Percentiles rank a stretch among this genome's conserved stretches.
These are phyloP conservation scores for Trichoderma harzianum DNA, from an alignment of 2,329 filamentous ascomycete species.

Conservation along the genomic window DNA sequence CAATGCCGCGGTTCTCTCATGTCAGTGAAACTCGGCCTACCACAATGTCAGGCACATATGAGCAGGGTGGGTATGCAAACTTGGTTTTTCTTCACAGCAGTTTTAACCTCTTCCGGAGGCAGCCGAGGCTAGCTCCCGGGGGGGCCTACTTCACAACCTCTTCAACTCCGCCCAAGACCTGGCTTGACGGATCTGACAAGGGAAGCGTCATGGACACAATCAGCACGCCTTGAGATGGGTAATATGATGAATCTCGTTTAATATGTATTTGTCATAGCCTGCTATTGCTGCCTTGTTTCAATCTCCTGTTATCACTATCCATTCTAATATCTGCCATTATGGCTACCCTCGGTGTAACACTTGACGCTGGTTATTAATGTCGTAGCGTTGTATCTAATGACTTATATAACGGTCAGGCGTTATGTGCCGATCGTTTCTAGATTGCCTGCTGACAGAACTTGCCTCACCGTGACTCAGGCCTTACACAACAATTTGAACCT, in stretches of 20 bases:
- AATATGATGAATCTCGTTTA: not conserved
- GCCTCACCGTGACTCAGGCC: not conserved
- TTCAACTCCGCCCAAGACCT: not conserved
- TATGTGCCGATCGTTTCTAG: not conserved
- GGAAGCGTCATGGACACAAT: not conserved
- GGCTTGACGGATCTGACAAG: not conserved
- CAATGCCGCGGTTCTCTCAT: not conserved
- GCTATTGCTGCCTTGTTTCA: not conserved
- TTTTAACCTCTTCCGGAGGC: not conserved
- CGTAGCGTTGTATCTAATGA: not conserved
- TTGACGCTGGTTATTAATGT: not conserved
- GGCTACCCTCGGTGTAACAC: not conserved
- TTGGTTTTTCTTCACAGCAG: not conserved
- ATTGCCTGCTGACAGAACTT: not conserved
- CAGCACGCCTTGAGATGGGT: not conserved
- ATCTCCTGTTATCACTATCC: not conserved
- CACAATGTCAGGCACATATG: not conserved
- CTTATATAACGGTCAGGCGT: not conserved
- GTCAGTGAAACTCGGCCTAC: not conserved
- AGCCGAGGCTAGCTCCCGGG: not conserved
- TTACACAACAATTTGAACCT: not conserved
- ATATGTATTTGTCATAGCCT: not conserved
- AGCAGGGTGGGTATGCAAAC: not conserved
- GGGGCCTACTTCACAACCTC: not conserved
- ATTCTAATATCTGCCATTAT: not conserved